Percentiles rank a stretch among this genome's conserved stretches.
Evolutionary conservation across 176 grass and related monocot species (phyloP).

Genomic region (Tuctoria greenei): DNA sequence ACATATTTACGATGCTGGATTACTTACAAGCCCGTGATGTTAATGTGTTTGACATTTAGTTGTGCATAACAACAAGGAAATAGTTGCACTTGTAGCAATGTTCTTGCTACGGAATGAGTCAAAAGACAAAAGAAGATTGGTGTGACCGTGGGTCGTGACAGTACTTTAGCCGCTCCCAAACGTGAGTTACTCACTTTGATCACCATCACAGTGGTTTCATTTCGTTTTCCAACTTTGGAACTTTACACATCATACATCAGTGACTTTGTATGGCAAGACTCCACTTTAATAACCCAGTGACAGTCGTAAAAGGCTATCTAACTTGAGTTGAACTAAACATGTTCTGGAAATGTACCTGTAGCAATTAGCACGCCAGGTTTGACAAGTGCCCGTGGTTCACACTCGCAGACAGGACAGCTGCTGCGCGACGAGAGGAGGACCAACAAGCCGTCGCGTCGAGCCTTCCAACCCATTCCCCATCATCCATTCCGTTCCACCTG

Average conservation of each 20-base stretch:
- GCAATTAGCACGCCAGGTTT: background rate
- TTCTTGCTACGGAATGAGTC: background rate
- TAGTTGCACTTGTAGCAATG: background rate
- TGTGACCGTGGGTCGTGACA: background rate
- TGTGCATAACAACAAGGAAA: background rate
- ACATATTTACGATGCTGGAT: background rate
- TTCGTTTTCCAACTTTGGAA: slow-evolving; percentile 30
- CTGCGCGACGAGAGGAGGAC: slow-evolving; percentile 2
- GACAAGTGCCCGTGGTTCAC: slow-evolving; percentile 31
- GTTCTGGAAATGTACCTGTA: background rate
- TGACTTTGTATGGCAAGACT: too few species aligned
- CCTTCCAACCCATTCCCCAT: background rate
- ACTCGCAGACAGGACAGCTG: background rate
- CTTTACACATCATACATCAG: too few species aligned
- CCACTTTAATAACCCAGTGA: background rate
- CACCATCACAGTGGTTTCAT: slow-evolving; percentile 18
- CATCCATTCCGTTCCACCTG: slow-evolving; percentile 4
- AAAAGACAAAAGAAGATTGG: background rate
- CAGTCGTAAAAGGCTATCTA: background rate
- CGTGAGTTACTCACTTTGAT: background rate
- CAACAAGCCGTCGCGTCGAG: background rate
- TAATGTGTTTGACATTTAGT: background rate
- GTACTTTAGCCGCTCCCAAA: background rate
- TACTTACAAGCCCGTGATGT: background rate
- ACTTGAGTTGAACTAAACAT: background rate